Evolutionary conservation across 345 rosid species (phyloP).

Genomic region (Salix dunnii): DNA sequence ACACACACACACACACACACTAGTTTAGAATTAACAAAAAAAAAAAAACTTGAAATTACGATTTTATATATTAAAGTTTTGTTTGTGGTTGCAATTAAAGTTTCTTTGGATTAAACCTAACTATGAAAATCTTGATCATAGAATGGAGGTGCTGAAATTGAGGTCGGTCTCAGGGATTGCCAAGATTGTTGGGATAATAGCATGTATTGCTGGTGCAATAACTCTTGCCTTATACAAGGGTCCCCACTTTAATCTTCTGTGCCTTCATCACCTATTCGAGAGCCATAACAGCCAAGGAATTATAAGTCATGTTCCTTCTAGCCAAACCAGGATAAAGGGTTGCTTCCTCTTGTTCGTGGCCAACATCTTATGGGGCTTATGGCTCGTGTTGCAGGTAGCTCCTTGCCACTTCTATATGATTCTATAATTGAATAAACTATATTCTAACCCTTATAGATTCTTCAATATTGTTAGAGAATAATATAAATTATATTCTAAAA

Average conservation of each 20-base stretch:
- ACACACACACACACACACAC: background rate
- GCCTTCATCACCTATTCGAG: conserved; percentile 37
- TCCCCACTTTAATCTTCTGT: conserved; percentile 46
- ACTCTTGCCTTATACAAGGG: conserved; percentile 74
- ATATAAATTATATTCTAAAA: too few relatives aligned
- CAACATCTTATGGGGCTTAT: conserved; percentile 64
- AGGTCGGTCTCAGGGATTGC: conserved; percentile 56
- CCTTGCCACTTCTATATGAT: background rate
- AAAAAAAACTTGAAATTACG: background rate
- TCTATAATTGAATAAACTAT: background rate
- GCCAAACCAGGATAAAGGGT: conserved; percentile 73
- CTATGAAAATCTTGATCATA: conserved; percentile 16
- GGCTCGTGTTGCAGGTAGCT: conserved; percentile 84
- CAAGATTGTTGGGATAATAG: conserved; percentile 58
- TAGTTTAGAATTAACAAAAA: background rate
- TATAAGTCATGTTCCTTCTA: conserved; percentile 34
- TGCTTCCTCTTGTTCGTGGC: conserved; percentile 75
- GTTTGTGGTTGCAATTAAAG: background rate
- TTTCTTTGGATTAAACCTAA: background rate
- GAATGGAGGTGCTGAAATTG: conserved; percentile 63
- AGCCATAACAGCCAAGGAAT: conserved; percentile 18
- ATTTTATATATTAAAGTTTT: background rate
- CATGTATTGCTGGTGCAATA: conserved; percentile 64
- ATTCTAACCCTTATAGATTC: background rate
- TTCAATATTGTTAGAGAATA: too few relatives aligned